phyloP scores from a whole-genome alignment of 1,284 basidiomycete species.

The Cryptococcus amylolentus region DNA sequence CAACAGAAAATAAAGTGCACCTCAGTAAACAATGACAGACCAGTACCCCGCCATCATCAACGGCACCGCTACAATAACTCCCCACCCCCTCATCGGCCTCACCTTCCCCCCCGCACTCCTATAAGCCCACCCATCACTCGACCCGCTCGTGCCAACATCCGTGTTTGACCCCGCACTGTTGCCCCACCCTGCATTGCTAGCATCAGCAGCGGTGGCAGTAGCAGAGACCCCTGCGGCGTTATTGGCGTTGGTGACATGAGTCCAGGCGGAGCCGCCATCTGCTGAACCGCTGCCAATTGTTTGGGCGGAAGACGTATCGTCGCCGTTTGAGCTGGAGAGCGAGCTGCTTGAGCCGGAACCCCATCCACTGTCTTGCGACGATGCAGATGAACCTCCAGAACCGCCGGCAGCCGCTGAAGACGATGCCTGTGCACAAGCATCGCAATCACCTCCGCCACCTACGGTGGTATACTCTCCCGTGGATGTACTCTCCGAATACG shows the following conservation, averaged over 20 bases:
- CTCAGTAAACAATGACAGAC: not conserved
- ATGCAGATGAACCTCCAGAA: not conserved
- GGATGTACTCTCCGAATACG: not conserved
- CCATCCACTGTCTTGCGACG: not conserved
- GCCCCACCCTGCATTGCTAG: not conserved
- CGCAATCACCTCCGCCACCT: not conserved
- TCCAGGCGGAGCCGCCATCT: conserved; percentile 20
- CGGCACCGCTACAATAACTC: not conserved
- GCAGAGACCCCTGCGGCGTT: conserved; percentile 1
- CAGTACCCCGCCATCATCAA: not conserved
- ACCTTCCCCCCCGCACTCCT: conserved; percentile 7
- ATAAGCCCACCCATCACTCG: conserved; percentile 2
- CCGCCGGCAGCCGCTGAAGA: not conserved
- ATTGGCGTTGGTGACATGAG: conserved; percentile 11
- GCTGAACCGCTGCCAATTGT: not conserved
- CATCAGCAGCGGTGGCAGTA: not conserved
- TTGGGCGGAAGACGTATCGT: not conserved
- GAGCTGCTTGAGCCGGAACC: not conserved
- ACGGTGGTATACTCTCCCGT: not conserved
- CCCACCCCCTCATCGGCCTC: not conserved
- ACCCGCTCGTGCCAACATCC: not conserved
- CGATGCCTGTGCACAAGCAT: not conserved
- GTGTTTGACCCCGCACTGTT: not conserved
- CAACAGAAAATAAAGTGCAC: not conserved
- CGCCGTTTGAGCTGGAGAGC: not conserved